Conservation (phyloP, 139 green algal genomes). For the Micractinium conductrix region DNA sequence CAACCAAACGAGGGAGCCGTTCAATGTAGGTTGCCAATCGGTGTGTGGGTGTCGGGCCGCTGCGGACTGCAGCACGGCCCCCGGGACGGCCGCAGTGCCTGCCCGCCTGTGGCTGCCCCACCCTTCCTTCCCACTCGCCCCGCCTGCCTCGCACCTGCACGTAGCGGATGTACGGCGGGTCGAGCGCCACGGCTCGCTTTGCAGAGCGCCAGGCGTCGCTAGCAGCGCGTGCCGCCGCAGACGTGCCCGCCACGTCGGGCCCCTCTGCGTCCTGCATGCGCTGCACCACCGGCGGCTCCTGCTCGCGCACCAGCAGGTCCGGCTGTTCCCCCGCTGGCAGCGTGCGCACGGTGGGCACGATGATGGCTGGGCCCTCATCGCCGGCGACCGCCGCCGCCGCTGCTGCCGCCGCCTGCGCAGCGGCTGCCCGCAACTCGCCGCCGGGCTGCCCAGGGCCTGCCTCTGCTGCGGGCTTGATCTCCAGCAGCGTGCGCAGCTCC, state of each 20-base stretch:
- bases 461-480: slow-evolving; percentile 41
- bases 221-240: not conserved
- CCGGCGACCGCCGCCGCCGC: not conserved
- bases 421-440: not conserved
- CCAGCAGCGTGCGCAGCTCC: slow-evolving; percentile 47
- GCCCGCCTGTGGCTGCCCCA: too few relatives aligned
- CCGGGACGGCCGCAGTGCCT: too few relatives aligned
- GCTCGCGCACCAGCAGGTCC: slow-evolving; percentile 26
- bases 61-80: too few relatives aligned
- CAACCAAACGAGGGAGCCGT: too few relatives aligned
- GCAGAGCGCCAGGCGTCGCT: slow-evolving; percentile 16
- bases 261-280: not conserved
- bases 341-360: slow-evolving; percentile 27
- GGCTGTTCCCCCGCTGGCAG: slow-evolving; percentile 26
- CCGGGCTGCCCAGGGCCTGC: too few relatives aligned
- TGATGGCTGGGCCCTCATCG: slow-evolving; percentile 4
- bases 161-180: slow-evolving; percentile 48
- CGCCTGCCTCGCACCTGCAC: slow-evolving; percentile 30
- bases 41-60: too few relatives aligned
- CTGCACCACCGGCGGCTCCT: slow-evolving; percentile 21
- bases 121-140: too few relatives aligned
- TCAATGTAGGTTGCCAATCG: too few relatives aligned
- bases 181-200: slow-evolving; percentile 20
- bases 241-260: slow-evolving; percentile 18
- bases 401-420: not conserved